Evolutionary conservation across 2,329 filamentous ascomycete genomes (phyloP).

Genomic region (Dactylellina drechsleri): DNA sequence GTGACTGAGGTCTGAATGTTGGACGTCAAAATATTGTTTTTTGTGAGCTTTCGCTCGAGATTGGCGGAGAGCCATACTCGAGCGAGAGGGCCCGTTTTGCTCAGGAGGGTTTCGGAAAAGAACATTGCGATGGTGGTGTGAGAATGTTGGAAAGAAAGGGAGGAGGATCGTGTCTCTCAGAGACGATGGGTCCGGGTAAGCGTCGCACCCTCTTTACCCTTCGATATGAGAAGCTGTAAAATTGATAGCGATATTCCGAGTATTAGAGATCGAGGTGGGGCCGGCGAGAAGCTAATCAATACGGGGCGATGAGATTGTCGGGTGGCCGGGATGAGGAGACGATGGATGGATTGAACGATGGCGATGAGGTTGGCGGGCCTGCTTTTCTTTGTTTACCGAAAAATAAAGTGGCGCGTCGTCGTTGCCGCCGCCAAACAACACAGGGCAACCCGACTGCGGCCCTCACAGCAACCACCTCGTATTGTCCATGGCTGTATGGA

Average conservation of each 20-base stretch:
- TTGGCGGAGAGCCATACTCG: slow-evolving; percentile 98
- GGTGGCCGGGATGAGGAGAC: neutral
- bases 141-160: neutral
- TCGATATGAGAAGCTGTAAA: neutral
- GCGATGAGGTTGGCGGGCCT: slow-evolving; percentile 26
- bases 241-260: neutral
- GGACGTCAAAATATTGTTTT: slow-evolving; percentile 92
- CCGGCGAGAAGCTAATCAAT: neutral
- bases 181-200: slow-evolving; percentile 27
- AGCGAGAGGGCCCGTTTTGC: slow-evolving; percentile 95
- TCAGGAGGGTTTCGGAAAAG: slow-evolving; percentile 93
- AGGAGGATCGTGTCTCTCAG: slow-evolving; percentile 45
- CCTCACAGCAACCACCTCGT: slow-evolving; percentile 19
- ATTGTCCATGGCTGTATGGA: neutral
- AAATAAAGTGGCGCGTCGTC: slow-evolving; percentile 48
- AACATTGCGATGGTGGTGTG: slow-evolving; percentile 73
- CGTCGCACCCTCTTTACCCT: slow-evolving; percentile 8
- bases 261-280: neutral
- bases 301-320: slow-evolving; percentile 6
- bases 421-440: slow-evolving; percentile 12
- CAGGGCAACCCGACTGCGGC: neutral
- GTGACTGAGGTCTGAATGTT: slow-evolving; percentile 95
- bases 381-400: slow-evolving; percentile 40
- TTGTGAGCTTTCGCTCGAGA: slow-evolving; percentile 96
- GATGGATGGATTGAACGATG: slow-evolving; percentile 8